Conservation (phyloP, 257 asterid genomes). For the Rhazya stricta region DNA sequence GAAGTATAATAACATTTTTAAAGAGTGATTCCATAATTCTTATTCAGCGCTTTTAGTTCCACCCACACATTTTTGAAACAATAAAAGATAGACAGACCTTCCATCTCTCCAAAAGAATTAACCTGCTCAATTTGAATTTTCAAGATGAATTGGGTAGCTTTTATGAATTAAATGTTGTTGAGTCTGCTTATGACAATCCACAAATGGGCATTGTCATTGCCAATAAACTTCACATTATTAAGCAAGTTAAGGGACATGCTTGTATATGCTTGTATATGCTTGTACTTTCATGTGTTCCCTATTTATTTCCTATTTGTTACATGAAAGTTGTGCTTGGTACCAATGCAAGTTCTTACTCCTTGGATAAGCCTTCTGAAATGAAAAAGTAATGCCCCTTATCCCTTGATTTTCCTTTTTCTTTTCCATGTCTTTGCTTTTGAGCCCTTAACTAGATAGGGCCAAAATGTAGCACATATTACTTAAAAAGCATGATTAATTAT, state of each 20-base stretch:
- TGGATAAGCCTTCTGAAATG: neutral
- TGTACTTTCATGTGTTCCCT: too few relatives aligned
- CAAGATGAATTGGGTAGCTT: neutral
- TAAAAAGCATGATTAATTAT: neutral
- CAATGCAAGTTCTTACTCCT: too few relatives aligned
- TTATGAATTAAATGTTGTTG: neutral
- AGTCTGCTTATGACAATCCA: neutral
- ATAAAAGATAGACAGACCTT: neutral
- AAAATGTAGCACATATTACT: neutral
- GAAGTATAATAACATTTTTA: neutral
- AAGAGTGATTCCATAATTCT: neutral
- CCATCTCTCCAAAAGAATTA: neutral
- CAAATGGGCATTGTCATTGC: neutral
- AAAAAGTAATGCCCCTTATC: neutral
- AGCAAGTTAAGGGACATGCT: neutral
- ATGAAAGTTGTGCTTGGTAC: too few relatives aligned
- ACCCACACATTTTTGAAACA: neutral
- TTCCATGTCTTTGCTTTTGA: neutral
- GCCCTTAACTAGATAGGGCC: neutral
- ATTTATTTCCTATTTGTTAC: too few relatives aligned
- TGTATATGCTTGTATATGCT: neutral
- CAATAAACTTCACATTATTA: neutral
- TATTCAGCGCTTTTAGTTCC: neutral
- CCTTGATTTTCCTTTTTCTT: neutral
- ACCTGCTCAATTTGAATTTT: neutral